A percentile compares a stretch with the other conserved stretches of the same genome.
These are phyloP conservation scores for Penicillium sp. DNA, from an alignment of 2,329 filamentous ascomycete genomes.

Conservation along the genomic window DNA sequence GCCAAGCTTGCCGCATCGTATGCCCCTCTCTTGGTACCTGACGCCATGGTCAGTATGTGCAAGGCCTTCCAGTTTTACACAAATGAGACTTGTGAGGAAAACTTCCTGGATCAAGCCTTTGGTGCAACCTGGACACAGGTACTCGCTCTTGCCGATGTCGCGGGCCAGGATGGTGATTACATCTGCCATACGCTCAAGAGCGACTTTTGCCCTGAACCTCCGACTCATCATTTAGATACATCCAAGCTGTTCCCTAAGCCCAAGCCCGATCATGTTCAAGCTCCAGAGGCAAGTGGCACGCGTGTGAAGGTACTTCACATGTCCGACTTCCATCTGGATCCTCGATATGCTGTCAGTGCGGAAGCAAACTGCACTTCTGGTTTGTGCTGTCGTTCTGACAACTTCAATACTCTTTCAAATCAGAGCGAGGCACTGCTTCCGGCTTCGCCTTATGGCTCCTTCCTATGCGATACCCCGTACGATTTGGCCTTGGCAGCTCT, in stretches of 20 bases:
- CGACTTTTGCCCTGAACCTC: constrained; percentile 50
- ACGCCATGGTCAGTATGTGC: constrained; percentile 53
- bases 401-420: constrained; percentile 34
- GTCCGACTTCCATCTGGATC: constrained; percentile 57
- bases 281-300: constrained; percentile 51
- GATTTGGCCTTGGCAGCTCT: constrained; percentile 56
- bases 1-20: constrained; percentile 52
- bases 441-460: constrained; percentile 56
- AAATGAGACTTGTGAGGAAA: constrained; percentile 48
- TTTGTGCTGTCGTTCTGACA: constrained; percentile 53
- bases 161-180: constrained; percentile 55
- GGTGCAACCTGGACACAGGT: constrained; percentile 60
- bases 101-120: constrained; percentile 49
- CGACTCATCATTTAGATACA: constrained; percentile 46
- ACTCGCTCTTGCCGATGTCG: constrained; percentile 53
- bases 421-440: constrained; percentile 41
- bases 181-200: constrained; percentile 54
- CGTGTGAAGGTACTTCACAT: constrained; percentile 57
- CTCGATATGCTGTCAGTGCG: constrained; percentile 52
- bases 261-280: constrained; percentile 47
- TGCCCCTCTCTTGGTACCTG: constrained; percentile 50
- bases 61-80: constrained; percentile 48
- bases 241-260: constrained; percentile 53
- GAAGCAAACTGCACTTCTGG: constrained; percentile 54
- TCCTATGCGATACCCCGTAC: constrained; percentile 58